Base-by-base conservation (phyloP, 208 protist genomes). In the Trypanosoma lewisi region DNA sequence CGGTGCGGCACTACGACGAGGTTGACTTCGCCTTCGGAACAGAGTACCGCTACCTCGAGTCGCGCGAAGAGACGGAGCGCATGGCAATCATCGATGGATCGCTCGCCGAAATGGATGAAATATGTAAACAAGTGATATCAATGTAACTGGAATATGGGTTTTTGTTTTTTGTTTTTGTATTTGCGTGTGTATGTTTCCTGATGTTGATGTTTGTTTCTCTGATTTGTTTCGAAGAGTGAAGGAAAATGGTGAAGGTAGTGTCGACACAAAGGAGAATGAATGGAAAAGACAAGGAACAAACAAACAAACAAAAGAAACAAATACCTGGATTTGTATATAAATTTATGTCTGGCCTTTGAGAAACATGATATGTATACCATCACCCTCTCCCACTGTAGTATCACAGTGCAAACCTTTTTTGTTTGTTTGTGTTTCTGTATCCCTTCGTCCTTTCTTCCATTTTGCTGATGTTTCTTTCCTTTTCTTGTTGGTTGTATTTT, bases 11-110 rank as follows among this genome's bases (percentile, higher is more conserved):
- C 55, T 67, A 64, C 27, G 82, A 91, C 23, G 63, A 78, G 2
- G 64, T 94, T 7, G 65, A 75, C 8, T 81, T 82, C 47, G 70
- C 74, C 1, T 77, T 89, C 66, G 47, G 63, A 17, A 68, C 80
- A 0, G 82, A 90, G 44, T 48, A 51, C 23, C 78, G 84, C 19
- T 82, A 68, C 11, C 36, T 82, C 5, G 69, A 77, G 36, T 48
- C 75, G 16, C 17, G 52, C 4, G 87, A 94, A 62, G 87, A 94
- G 61, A 80, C 72, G 5, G 48, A 65, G 25, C 78, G 87, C 5
- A 94, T 94, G 87, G 44, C 21, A 16, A 30, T 90, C 27, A 63
- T 82, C n/a, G 82, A 91, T 48, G 47, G n/a, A 0, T 30, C 33
- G 4, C 21, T 80, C 14, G 51, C 58, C 17, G 68, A 59, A 41